A percentile compares a stretch with the other conserved stretches of the same genome.
phyloP scores from a whole-genome alignment of 2,329 filamentous ascomycete genomes.

The Ophiostoma himal-ulmi region DNA sequence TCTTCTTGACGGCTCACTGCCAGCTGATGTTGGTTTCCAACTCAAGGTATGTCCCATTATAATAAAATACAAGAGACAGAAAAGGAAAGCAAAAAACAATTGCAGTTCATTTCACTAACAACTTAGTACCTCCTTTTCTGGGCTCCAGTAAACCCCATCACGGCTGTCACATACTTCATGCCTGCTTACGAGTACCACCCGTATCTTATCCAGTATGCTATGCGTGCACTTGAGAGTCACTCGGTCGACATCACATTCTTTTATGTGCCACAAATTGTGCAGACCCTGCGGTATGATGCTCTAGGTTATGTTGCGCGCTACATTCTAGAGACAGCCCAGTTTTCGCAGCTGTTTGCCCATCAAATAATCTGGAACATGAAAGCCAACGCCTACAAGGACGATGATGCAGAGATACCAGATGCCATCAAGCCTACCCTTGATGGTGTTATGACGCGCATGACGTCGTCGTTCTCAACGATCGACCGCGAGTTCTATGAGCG shows the following conservation, averaged over 20 bases:
- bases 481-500: slow-evolving; percentile 86
- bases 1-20: slow-evolving; percentile 69
- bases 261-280: slow-evolving; percentile 96
- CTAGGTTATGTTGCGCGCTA: slow-evolving; percentile 94
- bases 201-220: slow-evolving; percentile 91
- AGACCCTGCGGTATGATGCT: slow-evolving; percentile 85
- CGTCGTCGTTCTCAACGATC: slow-evolving; percentile 69
- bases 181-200: slow-evolving; percentile 88
- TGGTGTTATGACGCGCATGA: slow-evolving; percentile 77
- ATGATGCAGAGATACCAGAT: slow-evolving; percentile 86
- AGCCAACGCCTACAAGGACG: slow-evolving; percentile 96
- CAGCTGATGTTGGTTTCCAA: slow-evolving; percentile 73
- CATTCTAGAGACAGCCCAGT: slow-evolving; percentile 92
- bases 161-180: slow-evolving; percentile 87
- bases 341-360: slow-evolving; percentile 97
- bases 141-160: slow-evolving; percentile 86
- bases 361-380: slow-evolving; percentile 99
- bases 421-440: slow-evolving; percentile 90
- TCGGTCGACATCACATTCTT: slow-evolving; percentile 98
- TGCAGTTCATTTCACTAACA: slow-evolving; percentile 22
- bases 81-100: no score
- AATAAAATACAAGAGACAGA: no score
- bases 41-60: slow-evolving; percentile 57
- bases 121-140: slow-evolving; percentile 80
- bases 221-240: slow-evolving; percentile 89